These are phyloP conservation scores for Leishmania lainsoni DNA, from an alignment of 208 protist species.

Conservation along the genomic window DNA sequence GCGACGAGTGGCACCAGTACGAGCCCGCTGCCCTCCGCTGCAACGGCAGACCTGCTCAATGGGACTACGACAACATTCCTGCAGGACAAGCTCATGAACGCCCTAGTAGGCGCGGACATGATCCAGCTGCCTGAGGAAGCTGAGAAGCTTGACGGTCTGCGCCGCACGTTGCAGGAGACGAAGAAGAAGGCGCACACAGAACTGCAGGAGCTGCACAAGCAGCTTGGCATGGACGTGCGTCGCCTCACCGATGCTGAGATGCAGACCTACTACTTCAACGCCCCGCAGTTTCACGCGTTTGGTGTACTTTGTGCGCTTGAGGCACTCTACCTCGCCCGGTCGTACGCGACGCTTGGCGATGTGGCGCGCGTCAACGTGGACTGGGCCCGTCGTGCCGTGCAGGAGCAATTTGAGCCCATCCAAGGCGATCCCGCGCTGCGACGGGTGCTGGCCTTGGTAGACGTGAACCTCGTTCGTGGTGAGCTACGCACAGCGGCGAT, in stretches of 20 bases:
- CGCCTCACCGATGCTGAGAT: constrained; percentile 66
- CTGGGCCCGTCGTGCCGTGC: constrained; percentile 60
- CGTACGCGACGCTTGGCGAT: constrained; percentile 76
- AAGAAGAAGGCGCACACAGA: constrained; percentile 83
- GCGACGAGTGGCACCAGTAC: background rate
- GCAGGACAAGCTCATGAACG: constrained; percentile 69
- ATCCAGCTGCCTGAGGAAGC: constrained; percentile 85
- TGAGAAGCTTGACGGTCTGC: constrained; percentile 70
- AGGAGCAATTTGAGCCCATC: constrained; percentile 63
- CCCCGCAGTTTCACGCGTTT: constrained; percentile 60
- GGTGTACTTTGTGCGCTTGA: constrained; percentile 70
- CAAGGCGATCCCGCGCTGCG: constrained; percentile 60
- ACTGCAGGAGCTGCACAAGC: constrained; percentile 61
- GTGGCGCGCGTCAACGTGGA: constrained; percentile 60
- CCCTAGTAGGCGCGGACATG: constrained; percentile 69
- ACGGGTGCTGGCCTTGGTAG: constrained; percentile 61
- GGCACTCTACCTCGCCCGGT: constrained; percentile 76
- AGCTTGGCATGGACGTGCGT: constrained; percentile 78
- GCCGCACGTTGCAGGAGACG: constrained; percentile 78
- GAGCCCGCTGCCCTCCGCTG: constrained; percentile 62
- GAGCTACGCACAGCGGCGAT: constrained; percentile 49
- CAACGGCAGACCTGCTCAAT: constrained; percentile 66
- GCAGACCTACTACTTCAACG: constrained; percentile 65
- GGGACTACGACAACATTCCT: constrained; percentile 79
- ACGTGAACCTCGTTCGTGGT: constrained; percentile 65